Conservation (phyloP, 2,329 filamentous ascomycete genomes). For the Aspergillus aculeatinus region DNA sequence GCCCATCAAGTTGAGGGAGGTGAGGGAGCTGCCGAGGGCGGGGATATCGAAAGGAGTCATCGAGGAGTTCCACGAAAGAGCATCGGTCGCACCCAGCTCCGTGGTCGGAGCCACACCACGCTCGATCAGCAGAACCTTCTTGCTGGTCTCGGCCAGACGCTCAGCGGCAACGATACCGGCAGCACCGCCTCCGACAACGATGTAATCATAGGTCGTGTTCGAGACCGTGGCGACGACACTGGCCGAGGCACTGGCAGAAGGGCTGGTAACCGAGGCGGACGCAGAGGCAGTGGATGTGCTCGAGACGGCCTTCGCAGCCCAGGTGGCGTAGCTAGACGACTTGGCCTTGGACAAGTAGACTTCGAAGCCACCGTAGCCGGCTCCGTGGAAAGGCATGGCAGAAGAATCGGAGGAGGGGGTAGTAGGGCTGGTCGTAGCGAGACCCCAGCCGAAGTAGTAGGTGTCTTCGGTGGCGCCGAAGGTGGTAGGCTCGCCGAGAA, state of each 20-base stretch:
- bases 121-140: slow-evolving; percentile 22
- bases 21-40: slow-evolving; percentile 17
- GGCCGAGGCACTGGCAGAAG: slow-evolving; percentile 9
- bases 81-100: slow-evolving; percentile 14
- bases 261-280: slow-evolving; percentile 6
- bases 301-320: slow-evolving; percentile 16
- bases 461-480: slow-evolving; percentile 13
- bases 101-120: slow-evolving; percentile 18
- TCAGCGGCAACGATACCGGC: slow-evolving; percentile 23
- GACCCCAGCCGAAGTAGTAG: slow-evolving; percentile 20
- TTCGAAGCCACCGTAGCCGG: slow-evolving; percentile 18
- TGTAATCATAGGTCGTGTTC: slow-evolving; percentile 24
- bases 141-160: slow-evolving; percentile 19
- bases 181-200: slow-evolving; percentile 23
- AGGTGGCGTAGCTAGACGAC: slow-evolving; percentile 19
- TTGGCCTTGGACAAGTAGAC: slow-evolving; percentile 16
- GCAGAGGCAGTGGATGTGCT: slow-evolving; percentile 7
- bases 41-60: slow-evolving; percentile 21
- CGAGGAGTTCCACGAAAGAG: slow-evolving; percentile 21
- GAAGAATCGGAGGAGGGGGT: slow-evolving; percentile 15
- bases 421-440: slow-evolving; percentile 16
- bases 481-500: slow-evolving; percentile 17
- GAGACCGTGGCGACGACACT: slow-evolving; percentile 14
- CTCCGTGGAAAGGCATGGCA: slow-evolving; percentile 16
- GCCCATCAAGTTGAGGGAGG: slow-evolving; percentile 12